phyloP scores from a whole-genome alignment of 73 alveolate species.

The Breviolum minutum region DNA sequence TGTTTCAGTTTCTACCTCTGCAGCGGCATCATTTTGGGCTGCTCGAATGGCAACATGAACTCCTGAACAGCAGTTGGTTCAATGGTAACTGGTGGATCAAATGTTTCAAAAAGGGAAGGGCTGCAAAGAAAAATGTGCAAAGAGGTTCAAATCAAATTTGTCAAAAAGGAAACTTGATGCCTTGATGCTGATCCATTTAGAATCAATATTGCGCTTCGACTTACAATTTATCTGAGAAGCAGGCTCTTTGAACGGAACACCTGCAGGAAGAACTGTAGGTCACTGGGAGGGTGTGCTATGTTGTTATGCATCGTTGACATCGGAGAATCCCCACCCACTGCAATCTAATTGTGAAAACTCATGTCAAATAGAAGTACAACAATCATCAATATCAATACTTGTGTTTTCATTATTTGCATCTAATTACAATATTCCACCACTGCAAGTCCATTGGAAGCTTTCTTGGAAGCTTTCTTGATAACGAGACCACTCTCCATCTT shows the following conservation, averaged over 20 bases:
- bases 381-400: background rate
- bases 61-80: background rate
- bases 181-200: background rate
- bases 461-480: background rate
- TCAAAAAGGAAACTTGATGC: background rate
- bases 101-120: no score
- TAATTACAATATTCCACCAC: no score
- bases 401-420: background rate
- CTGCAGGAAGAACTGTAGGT: background rate
- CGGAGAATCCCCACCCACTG: background rate
- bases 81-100: no score
- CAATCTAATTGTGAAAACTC: no score
- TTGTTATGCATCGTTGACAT: no score
- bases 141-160: background rate
- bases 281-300: no score
- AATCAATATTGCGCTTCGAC: no score
- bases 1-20: slow-evolving; percentile 11
- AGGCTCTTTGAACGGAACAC: slow-evolving; percentile 21
- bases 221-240: background rate
- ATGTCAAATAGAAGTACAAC: background rate
- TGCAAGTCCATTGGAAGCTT: no score
- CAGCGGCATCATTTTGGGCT: slow-evolving; percentile 80
- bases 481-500: background rate
- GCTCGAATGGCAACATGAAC: slow-evolving; percentile 58
- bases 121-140: background rate